Conservation (phyloP, 1,139 yeast genomes). For the Hyphopichia buzzinii region DNA sequence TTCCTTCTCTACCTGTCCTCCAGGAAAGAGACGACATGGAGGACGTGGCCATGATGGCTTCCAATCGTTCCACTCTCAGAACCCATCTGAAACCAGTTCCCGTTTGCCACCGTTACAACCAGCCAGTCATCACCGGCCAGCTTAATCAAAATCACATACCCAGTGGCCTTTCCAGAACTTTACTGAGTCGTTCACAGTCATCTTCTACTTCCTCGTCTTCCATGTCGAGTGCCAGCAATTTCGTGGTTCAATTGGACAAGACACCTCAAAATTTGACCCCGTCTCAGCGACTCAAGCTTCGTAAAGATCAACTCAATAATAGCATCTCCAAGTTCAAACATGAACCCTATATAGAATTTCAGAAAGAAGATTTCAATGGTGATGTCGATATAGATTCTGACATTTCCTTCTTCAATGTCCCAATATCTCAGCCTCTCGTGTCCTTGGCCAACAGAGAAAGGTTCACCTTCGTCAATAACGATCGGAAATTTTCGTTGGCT, state of each 20-base stretch:
- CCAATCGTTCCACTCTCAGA: constrained; percentile 1
- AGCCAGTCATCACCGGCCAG: not conserved
- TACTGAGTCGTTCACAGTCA: constrained; percentile 15
- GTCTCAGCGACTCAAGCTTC: constrained; percentile 35
- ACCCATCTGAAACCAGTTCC: constrained; percentile 2
- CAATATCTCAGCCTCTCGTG: constrained; percentile 51
- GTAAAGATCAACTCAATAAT: constrained; percentile 27
- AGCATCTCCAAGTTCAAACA: constrained; percentile 21
- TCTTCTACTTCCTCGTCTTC: constrained; percentile 9
- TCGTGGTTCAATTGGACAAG: constrained; percentile 22
- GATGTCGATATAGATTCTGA: constrained; percentile 53
- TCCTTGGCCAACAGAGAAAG: constrained; percentile 27
- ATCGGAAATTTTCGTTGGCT: constrained; percentile 19
- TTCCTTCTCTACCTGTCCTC: not conserved
- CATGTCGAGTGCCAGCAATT: constrained; percentile 13
- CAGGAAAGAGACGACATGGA: constrained; percentile 6
- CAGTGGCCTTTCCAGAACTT: constrained; percentile 17
- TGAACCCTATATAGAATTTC: not conserved
- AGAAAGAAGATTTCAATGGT: constrained; percentile 18
- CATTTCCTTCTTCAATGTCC: constrained; percentile 60
- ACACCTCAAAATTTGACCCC: constrained; percentile 36
- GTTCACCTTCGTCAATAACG: constrained; percentile 19
- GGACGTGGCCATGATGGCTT: constrained; percentile 6
- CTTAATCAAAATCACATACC: constrained; percentile 11
- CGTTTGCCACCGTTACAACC: not conserved